Base-by-base conservation (phyloP, 2,329 filamentous ascomycete genomes). In the Aspergillus udagawae region DNA sequence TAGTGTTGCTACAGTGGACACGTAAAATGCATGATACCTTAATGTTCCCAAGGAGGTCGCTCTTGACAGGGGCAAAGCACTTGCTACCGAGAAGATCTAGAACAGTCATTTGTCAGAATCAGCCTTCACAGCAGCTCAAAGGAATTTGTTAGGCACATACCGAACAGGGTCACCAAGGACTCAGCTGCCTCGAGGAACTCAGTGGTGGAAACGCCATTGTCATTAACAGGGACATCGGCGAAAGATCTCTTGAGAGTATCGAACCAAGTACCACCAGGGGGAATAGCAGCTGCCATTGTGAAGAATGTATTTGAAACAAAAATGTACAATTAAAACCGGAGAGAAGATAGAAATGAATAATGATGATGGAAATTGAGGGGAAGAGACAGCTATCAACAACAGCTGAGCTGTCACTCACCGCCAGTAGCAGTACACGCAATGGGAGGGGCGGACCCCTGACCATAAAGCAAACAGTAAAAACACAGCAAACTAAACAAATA, bases 171-270 rank as follows among this genome's bases (percentile, higher is more conserved):
- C 53, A 89, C 89, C 74, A 97, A 79, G 56, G 90, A 87, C 83
- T 97, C 92, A 53, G 91, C 85, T 57, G 94, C 94, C 64, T 96
- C 90, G 63, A 97, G 88, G 77, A 97, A 99, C 74, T 95, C 86
- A 57, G 84, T 84, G 49, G 94, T 97, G 54, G 85, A 79, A 69
- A 97, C 86, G 60, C 86, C 89, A 79, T 91, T 88, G 77, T 86
- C 87, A 68, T 91, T 85, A 67, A 96, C 77, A 14, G 90, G 87
- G 54, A 97, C 93, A 67, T 93, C 85, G 63, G 83, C 82, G 79
- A 96, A 99, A 68, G 89, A 93, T 73, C 83, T 83, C 80, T 90
- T 89, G 76, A 95, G 83, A 67, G 87, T 90, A 73, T 95, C 86
- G 77, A 97, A 88, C 80, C 92, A 92, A 68, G 92, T 96, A 68